Base-by-base conservation (phyloP, 1,139 yeast genomes). In the Kluyveromyces sp. region DNA sequence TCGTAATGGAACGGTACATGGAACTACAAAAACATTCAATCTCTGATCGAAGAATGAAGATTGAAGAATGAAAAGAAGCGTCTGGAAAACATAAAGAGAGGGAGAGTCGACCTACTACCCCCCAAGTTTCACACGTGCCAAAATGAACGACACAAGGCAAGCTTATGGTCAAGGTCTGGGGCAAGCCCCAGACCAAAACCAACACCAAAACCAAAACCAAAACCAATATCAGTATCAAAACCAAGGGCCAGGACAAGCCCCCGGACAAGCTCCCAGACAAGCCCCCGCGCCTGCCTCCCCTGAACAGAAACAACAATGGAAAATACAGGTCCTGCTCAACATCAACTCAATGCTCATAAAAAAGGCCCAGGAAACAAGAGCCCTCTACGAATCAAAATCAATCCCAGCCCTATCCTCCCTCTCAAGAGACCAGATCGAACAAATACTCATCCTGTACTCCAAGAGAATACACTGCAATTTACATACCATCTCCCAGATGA, bases 401-500 rank as follows among this genome's bases (percentile, higher is more conserved):
- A 27, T 26, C 10, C 37, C 43, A 27, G 37, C 42, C 4, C 36
- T 40, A 8, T 37, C 36, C n/a, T 48, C 29, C 10, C 45, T 36
- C 35, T 33, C 41, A 27, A 34, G 43, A 25, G 40, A 45, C 27
- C 35, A 41, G 33, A 21, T 40, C 8, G 37, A 39, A 6, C 26
- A 29, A 26, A 29, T 45, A 8, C 42, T 45, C 56, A 53, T 31
- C 54, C 66, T 63, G 45, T 55, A 57, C 48, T 47, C 62, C 46
- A 59, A 60, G 45, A 47, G 67, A 33, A 63, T 63, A 4, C 67
- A 63, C 51, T 60, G 66, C 8, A 63, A 63, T 46, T 47, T 63
- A 42, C 67, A 63, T 42, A 61, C 66, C 47, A 61, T 63, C 25
- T 62, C 66, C 8, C 64, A 59, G 48, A 54, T 63, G 31, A 63